phyloP scores from a whole-genome alignment of 1,139 yeast genomes.

The Pichia sp. region DNA sequence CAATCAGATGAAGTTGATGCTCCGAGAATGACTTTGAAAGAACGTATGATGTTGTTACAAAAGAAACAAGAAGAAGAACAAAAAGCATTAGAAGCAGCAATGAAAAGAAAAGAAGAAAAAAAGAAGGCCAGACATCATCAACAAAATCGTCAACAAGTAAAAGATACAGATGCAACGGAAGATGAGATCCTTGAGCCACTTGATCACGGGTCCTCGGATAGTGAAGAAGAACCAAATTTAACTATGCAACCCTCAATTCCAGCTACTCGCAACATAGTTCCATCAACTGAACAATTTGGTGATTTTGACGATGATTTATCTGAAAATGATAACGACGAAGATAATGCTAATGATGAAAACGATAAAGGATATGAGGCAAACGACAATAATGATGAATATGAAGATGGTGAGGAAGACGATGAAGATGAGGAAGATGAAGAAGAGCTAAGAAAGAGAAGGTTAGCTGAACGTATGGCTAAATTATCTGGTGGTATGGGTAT shows the following conservation, averaged over 20 bases:
- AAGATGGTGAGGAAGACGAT: conserved; percentile 29
- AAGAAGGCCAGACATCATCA: conserved; percentile 32
- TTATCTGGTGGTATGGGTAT: conserved; percentile 88
- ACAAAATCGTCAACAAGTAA: conserved; percentile 3
- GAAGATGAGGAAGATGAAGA: conserved; percentile 54
- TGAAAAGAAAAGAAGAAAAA: conserved; percentile 52
- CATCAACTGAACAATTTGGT: not conserved
- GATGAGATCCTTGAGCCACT: not conserved
- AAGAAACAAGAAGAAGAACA: conserved; percentile 78
- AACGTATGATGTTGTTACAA: conserved; percentile 78
- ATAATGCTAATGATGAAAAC: conserved; percentile 29
- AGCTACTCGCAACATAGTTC: not conserved
- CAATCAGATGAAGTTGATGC: conserved; percentile 42
- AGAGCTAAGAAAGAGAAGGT: conserved; percentile 68
- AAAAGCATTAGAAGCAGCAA: conserved; percentile 61
- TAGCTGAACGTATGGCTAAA: conserved; percentile 93
- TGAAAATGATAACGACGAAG: conserved; percentile 18
- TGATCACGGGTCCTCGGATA: not conserved
- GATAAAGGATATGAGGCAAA: conserved; percentile 41
- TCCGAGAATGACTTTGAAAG: conserved; percentile 79
- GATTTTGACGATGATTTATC: not conserved
- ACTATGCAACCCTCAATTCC: not conserved
- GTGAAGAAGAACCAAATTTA: not conserved
- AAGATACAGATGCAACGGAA: not conserved
- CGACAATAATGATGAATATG: conserved; percentile 28